Base-by-base conservation (phyloP, 306 rosid species). In the Mimosa bimucronata region DNA sequence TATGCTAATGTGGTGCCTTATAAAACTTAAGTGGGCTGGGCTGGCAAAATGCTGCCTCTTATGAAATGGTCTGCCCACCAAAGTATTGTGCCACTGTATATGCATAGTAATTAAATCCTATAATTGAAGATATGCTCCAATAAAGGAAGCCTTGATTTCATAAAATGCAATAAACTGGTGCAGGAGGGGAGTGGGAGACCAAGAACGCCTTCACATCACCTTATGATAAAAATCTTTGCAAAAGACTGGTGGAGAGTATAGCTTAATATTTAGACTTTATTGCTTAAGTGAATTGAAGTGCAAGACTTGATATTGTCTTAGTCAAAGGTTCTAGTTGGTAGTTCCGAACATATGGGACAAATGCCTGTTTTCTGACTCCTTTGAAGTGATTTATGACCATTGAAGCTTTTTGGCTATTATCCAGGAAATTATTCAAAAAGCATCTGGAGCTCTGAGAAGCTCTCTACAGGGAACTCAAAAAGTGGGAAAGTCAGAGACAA, bases 401-500 rank as follows among this genome's bases (percentile, higher is more conserved):
- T 65, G 78, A 9, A 6, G 25, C 55, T 19, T 38, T 12, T 34
- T 66, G 67, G 53, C 50, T 77, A 60, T 71, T 48, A 19, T 69
- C 40, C 83, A 91, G 97, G 82, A 74, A 57, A 84, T 88, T 83
- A 44, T 91, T 83, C 84, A 84, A 65, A 93, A 87, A 86, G 85
- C 86, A 65, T 87, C 99, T 40, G 90, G 83, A 79, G 92, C 90
- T 62, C 74, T 86, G 73, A 85, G 81, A 82, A 88, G 72, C 66
- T 81, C 88, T 62, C 71, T 76, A 30, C 83, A 88, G 66, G 86
- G 87, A 77, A 74, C 80, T 79, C 84, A 81, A 84, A 88, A 78
- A 71, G 75, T 67, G 75, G 85, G 82, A 78, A 87, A 89, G 62
- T 85, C 65, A 11, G 91, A 84, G 80, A 60, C 85, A 60, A 80